Conservation (phyloP, 164 flowering plant species). For the Magnolia changhungtana region DNA sequence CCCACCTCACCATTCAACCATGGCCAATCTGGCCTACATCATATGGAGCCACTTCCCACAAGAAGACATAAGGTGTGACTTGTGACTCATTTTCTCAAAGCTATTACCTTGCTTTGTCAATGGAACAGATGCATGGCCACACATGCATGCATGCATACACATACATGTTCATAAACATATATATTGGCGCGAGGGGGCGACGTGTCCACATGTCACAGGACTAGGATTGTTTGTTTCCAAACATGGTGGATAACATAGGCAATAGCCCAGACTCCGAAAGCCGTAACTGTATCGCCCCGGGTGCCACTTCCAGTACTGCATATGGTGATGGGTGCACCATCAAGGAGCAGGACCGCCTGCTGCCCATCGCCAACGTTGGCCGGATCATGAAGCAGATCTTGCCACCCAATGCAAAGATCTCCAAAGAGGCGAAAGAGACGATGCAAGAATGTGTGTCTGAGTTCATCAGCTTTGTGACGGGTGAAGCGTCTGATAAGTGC, state of each 20-base stretch:
- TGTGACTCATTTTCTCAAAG: no score
- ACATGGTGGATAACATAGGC: constrained; percentile 35
- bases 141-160: constrained; percentile 1
- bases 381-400: constrained; percentile 74
- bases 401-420: constrained; percentile 68
- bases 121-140: not conserved
- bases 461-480: constrained; percentile 79
- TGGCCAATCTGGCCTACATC: not conserved
- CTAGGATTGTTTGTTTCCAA: constrained; percentile 12
- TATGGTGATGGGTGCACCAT: constrained; percentile 25
- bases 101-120: no score
- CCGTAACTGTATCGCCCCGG: constrained; percentile 16
- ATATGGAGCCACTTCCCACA: not conserved
- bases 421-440: constrained; percentile 80
- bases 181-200: constrained; percentile 2
- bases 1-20: not conserved
- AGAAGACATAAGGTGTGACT: not conserved
- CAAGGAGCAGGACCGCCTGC: constrained; percentile 63
- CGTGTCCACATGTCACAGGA: constrained; percentile 42
- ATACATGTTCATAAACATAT: not conserved
- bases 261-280: constrained; percentile 19
- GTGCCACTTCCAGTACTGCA: constrained; percentile 11
- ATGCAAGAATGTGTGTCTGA: constrained; percentile 84
- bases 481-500: constrained; percentile 79
- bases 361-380: constrained; percentile 79